Base-by-base conservation (phyloP, 352 stramenopile species). In the Pythium periplocum region DNA sequence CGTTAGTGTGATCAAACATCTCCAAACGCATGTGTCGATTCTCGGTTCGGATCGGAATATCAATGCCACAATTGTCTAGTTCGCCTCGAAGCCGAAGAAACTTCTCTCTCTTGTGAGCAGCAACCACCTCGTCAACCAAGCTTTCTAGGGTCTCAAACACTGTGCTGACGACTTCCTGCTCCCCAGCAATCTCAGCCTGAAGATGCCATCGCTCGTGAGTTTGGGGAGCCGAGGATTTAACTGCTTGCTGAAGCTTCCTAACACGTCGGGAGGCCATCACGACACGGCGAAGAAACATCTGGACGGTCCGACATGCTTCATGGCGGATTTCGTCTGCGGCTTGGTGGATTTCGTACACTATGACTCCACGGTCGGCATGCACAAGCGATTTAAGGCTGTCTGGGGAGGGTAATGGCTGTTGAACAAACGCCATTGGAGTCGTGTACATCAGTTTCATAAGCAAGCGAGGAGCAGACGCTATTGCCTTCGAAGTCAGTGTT, bases 1-100 rank as follows among this genome's bases (percentile, higher is more conserved):
- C 60, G 31, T 50, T 82, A 30, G 34, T 75, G 11, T 75, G 36
- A 63, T 51, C 12, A 12, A 43, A 12, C 39, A 37, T 42, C 31
- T 26, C 17, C 17, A 26, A 26, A 26, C 54, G 32, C 9, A 39
- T 38, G n/a, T 58, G 44, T 30, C 57, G 51, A n/a, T 55, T 54
- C 35, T 63, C 57, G 6, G 57, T 63, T 43, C 57, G 50, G 3
- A 63, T 47, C 2, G 57, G 57, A 26, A 34, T 53, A 4, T 63
- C 57, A 4, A 26, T 48, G 9, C 10, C 30, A 3, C 12, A 7
- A 4, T 26, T 26, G 17, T 26, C 17, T 26, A 26, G 17, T 38
- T 63, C 50, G 4, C 36, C 11, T 9, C 57, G 17, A 26, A 26
- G 17, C 17, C 17, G 17, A 26, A 26, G 17, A 26, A 26, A 26